Evolutionary conservation across 2,329 filamentous ascomycete genomes (phyloP).

Genomic region (Alternaria incomplexa): DNA sequence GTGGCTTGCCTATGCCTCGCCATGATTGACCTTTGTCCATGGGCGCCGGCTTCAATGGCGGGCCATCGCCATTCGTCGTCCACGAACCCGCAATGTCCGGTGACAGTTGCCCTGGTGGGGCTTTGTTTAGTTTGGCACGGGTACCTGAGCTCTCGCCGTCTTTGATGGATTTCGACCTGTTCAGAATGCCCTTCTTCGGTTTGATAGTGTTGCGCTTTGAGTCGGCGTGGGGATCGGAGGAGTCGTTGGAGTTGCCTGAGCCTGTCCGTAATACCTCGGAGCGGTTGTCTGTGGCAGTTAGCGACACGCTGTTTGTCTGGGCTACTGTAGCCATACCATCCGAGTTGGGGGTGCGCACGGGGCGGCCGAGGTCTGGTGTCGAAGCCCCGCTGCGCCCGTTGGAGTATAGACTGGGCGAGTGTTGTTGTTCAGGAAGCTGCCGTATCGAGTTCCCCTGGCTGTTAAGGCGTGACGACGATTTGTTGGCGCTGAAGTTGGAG

Average conservation of each 20-base stretch:
- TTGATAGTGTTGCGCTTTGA: slow-evolving; percentile 35
- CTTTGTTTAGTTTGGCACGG: slow-evolving; percentile 42
- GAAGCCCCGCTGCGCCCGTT: slow-evolving; percentile 54
- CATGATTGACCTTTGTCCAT: slow-evolving; percentile 71
- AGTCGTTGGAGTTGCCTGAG: slow-evolving; percentile 39
- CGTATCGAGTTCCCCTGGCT: slow-evolving; percentile 45
- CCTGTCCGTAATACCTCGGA: slow-evolving; percentile 38
- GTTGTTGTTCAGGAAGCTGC: slow-evolving; percentile 44
- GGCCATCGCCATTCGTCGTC: slow-evolving; percentile 46
- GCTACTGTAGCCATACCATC: slow-evolving; percentile 32
- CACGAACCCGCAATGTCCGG: slow-evolving; percentile 37
- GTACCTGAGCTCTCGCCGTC: slow-evolving; percentile 45
- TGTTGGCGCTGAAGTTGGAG: slow-evolving; percentile 55
- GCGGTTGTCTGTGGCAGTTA: slow-evolving; percentile 34
- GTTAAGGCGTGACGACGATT: slow-evolving; percentile 52
- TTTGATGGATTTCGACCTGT: slow-evolving; percentile 53
- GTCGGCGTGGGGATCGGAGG: slow-evolving; percentile 25
- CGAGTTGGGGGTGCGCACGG: slow-evolving; percentile 45
- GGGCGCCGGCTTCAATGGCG: slow-evolving; percentile 67
- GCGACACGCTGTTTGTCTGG: background rate
- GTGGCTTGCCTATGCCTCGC: slow-evolving; percentile 61
- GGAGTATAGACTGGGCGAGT: slow-evolving; percentile 44
- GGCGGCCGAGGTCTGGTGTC: slow-evolving; percentile 54
- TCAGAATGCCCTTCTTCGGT: slow-evolving; percentile 47
- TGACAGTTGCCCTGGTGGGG: slow-evolving; percentile 37